Base-by-base conservation (phyloP, 768 basidiomycete species). In the Lactarius akahatsu region DNA sequence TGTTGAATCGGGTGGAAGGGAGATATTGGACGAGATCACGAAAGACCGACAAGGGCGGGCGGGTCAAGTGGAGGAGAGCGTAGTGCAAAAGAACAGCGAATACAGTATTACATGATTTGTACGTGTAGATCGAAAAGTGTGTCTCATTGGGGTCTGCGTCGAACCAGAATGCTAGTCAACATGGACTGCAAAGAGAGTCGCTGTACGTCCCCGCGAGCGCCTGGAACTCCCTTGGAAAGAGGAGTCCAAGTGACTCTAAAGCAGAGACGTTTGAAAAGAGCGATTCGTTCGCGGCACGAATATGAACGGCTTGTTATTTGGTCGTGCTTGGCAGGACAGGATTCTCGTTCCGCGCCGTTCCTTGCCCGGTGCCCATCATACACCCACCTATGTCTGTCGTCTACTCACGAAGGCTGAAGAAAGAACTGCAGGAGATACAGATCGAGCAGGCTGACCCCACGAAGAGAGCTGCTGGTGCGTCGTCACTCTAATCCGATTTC, bases 11-110 rank as follows among this genome's bases (percentile, higher is more conserved):
- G 96, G 96, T 0, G 96, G 91, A 23, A 84, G 81, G 71, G 82
- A 81, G 66, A 91, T 99, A 70, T 74, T 99, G 74, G 87, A 92
- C 45, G 91, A 92, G 63, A 91, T 99, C 71, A 89, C 84, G n/a
- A 74, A 73, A 61, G 88, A 92, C 72, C 81, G 90, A 68, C 82
- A 79, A 57, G 77, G 76, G 40, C 77, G 85, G 60, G 80, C 20
- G 32, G 63, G 66, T 7, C 80, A 80, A 64, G 82, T 20, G 13
- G 15, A 34, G 80, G 20, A 71, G 78, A 57, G 73, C 75, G 30
- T 73, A 71, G 71, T 56, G 34, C 34, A 57, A 20, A 63, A 70
- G 18, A 63, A 69, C 60, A 59, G 9, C 34, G 43, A 57, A 54
- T 52, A 41, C 11, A 36, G 13, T 40, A 40, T 4, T 54, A 61